Percentiles rank a stretch among this genome's conserved stretches.
Evolutionary conservation across 1,139 yeast genomes (phyloP).

Genomic region (Groenewaldozyma sp.): DNA sequence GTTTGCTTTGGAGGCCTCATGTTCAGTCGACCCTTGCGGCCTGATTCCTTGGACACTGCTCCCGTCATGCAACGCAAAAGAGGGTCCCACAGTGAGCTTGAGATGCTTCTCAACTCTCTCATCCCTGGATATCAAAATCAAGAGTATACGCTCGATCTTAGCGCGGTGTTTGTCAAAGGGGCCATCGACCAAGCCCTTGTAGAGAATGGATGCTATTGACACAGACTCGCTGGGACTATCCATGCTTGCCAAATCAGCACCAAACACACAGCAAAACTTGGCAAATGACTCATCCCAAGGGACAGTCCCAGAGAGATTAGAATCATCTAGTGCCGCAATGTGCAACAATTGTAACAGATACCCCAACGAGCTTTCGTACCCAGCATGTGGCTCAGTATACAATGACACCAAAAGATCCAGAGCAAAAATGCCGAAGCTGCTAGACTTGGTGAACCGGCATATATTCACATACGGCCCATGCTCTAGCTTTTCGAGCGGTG

Average conservation of each 20-base stretch:
- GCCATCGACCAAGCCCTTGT: not conserved
- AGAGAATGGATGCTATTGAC: conserved; percentile 5
- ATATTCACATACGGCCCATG: conserved; percentile 28
- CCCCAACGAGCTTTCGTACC: conserved; percentile 48
- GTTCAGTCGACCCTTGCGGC: conserved; percentile 14
- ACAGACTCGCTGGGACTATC: too few relatives aligned
- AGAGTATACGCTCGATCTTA: conserved; percentile 13
- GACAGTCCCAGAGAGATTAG: conserved; percentile 10
- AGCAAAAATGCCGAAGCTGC: conserved; percentile 27
- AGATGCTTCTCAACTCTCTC: conserved; percentile 3
- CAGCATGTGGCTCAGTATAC: conserved; percentile 24
- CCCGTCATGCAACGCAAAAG: too few relatives aligned
- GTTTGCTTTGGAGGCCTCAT: conserved; percentile 39
- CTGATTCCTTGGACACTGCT: conserved; percentile 1
- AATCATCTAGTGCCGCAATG: conserved; percentile 37
- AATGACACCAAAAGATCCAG: conserved; percentile 16
- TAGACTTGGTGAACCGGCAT: conserved; percentile 28
- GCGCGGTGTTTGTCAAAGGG: conserved; percentile 8
- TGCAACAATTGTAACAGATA: conserved; percentile 63
- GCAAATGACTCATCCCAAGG: conserved; percentile 6
- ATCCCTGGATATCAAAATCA: conserved; percentile 8
- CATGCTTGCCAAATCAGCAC: conserved; percentile 10
- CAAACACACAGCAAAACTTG: conserved; percentile 5
- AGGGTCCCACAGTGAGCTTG: not conserved
- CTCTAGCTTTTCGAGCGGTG: conserved; percentile 26